Evolutionary conservation across 768 basidiomycete genomes (phyloP), one percentile per base, ranked within the genome.

Genomic region (Porpolomopsis calyptriformis): DNA sequence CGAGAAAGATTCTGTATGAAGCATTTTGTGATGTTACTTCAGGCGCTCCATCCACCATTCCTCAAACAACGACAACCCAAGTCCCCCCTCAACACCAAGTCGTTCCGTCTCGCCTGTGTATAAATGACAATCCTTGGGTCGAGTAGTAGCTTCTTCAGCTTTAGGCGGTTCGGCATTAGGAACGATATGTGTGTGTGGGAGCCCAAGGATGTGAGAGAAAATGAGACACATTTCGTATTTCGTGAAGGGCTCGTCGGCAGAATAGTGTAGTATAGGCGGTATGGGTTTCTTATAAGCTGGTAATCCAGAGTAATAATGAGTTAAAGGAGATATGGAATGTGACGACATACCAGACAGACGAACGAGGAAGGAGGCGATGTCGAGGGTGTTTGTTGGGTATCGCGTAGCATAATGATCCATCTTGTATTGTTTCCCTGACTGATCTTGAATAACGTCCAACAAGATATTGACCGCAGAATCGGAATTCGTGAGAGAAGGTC

Each of bases 321-420:
- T 24, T 20, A 10, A 42, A n/a, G 19, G 18, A 46, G 9, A 5
- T 39, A 22, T 8, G 20, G 24, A 20, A 10, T 12, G 22, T 16
- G 6, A 44, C 7, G 6, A 63, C 73, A 40, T 50, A 90, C 89
- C 71, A 19, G 77, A 69, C 3, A 94, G 69, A 31, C 85, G 80
- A 35, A 82, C 80, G 25, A 97, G 71, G 56, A 94, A 93, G 18
- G 77, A 69, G 2, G 85, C 91, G 45, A 97, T 83, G 57, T 97
- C 93, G 25, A 81, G 56, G 9, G 89, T 81, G 55, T 91, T 91
- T 20, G 94, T 98, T 0, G 94, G 94, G 64, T 85, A 94, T 23
- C 94, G 76, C 14, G 83, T 87, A 20, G 89, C 91, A 59, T 81
- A 94, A 60, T 94, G 83, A 59, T 99, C 94, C 94, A 97, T 97